A percentile compares a stretch with the other conserved stretches of the same genome.
These are phyloP conservation scores for Acanthamoeba lenticulata DNA, from an alignment of 208 protist species.

Conservation along the genomic window DNA sequence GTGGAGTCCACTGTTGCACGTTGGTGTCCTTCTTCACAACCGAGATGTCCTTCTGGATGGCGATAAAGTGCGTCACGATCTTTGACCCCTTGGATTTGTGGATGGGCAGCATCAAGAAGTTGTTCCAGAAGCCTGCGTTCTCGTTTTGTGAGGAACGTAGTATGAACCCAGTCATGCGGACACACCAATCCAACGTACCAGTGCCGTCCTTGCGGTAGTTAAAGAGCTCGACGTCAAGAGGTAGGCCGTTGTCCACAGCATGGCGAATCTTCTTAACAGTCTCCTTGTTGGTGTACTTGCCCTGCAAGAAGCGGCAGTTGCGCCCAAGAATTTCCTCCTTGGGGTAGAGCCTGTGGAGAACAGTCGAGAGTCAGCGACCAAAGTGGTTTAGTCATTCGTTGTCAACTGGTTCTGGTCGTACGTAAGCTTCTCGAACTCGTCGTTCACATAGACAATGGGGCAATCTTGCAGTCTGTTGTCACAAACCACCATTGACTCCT, in stretches of 20 bases:
- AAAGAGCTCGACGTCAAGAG: slow-evolving; percentile 66
- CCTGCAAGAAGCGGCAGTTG: slow-evolving; percentile 57
- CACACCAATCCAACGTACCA: background rate
- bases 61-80: slow-evolving; percentile 67
- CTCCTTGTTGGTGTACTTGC: slow-evolving; percentile 3
- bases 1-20: slow-evolving; percentile 12
- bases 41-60: slow-evolving; percentile 71
- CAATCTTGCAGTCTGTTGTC: slow-evolving; percentile 17
- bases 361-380: background rate
- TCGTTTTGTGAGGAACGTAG: background rate
- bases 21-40: slow-evolving; percentile 64
- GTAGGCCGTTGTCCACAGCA: background rate
- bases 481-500: slow-evolving; percentile 43
- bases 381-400: background rate
- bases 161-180: background rate
- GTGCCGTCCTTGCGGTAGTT: slow-evolving; percentile 71
- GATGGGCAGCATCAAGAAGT: slow-evolving; percentile 67
- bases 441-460: slow-evolving; percentile 22
- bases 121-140: slow-evolving; percentile 49
- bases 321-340: slow-evolving; percentile 51
- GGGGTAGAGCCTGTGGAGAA: background rate
- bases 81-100: slow-evolving; percentile 28
- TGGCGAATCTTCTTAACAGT: slow-evolving; percentile 45
- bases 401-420: background rate
- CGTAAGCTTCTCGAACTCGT: slow-evolving; percentile 30